Conservation (phyloP, 2,329 filamentous ascomycete species). For the Rhynchosporium graminicola region DNA sequence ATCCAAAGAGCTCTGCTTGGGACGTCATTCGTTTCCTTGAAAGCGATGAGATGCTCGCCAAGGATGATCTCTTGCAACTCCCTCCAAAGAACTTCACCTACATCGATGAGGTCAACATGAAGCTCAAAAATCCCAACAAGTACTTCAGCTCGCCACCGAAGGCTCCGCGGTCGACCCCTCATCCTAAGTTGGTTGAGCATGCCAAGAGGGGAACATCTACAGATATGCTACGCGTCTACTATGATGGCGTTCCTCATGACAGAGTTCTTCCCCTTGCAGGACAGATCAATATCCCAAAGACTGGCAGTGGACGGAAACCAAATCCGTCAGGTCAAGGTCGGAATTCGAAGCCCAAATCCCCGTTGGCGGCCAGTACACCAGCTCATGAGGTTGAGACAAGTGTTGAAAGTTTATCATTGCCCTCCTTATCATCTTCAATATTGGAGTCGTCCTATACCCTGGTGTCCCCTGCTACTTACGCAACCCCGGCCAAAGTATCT, state of each 20-base stretch:
- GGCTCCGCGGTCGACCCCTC: constrained; percentile 11
- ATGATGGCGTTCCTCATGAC: constrained; percentile 24
- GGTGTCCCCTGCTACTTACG: too few relatives aligned
- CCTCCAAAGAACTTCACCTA: constrained; percentile 28
- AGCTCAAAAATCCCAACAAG: constrained; percentile 27
- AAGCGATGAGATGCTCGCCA: constrained; percentile 21
- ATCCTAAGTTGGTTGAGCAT: constrained; percentile 33
- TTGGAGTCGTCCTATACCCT: not conserved
- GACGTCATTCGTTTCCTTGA: constrained; percentile 29
- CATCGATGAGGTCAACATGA: constrained; percentile 21
- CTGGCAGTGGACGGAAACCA: constrained; percentile 14
- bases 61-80: constrained; percentile 27
- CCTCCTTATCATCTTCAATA: not conserved
- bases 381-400: not conserved
- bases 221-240: constrained; percentile 23
- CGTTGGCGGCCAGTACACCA: not conserved
- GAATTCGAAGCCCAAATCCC: not conserved
- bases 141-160: constrained; percentile 13
- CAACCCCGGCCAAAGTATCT: too few relatives aligned
- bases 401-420: constrained; percentile 15
- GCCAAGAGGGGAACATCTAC: constrained; percentile 32
- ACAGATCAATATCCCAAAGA: constrained; percentile 19
- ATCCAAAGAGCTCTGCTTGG: constrained; percentile 30
- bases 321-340: not conserved
- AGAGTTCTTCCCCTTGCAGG: constrained; percentile 31